phyloP scores from a whole-genome alignment of 768 basidiomycete genomes.

The Tephrocybe sp. region DNA sequence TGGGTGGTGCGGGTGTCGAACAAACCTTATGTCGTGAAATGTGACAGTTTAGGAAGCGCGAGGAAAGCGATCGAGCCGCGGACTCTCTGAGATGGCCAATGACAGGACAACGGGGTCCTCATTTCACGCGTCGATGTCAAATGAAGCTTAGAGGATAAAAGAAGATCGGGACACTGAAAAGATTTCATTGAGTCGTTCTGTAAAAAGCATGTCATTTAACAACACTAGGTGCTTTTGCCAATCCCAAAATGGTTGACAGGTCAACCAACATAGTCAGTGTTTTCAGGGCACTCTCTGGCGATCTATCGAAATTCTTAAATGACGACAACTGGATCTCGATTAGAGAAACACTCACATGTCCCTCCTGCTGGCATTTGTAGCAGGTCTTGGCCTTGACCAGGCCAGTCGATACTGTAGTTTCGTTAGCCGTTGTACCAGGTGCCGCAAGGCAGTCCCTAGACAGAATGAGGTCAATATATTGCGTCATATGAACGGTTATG shows the following conservation, averaged over 20 bases:
- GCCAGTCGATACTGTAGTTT: constrained; percentile 35
- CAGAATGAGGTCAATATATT: constrained; percentile 3
- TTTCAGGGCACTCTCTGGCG: constrained; percentile 65
- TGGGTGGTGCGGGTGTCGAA: too few relatives aligned
- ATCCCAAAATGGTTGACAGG: constrained; percentile 1
- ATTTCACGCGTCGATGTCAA: constrained; percentile 6
- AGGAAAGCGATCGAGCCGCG: too few relatives aligned
- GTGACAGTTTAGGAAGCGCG: neutral
- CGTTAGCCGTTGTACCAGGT: constrained; percentile 59
- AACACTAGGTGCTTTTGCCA: constrained; percentile 5
- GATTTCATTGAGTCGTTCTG: constrained; percentile 9
- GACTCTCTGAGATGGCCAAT: constrained; percentile 4
- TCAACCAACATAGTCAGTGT: constrained; percentile 50
- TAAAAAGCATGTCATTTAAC: constrained; percentile 6
- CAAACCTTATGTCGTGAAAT: too few relatives aligned
- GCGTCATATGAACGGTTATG: constrained; percentile 3
- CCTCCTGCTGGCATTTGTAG: constrained; percentile 86
- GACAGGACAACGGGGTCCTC: constrained; percentile 7
- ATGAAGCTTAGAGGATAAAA: constrained; percentile 3
- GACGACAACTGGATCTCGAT: neutral
- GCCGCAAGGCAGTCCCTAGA: constrained; percentile 80
- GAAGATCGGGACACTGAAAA: constrained; percentile 2
- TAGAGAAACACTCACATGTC: constrained; percentile 61
- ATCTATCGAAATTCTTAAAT: constrained; percentile 39
- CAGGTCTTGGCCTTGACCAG: constrained; percentile 71